phyloP scores from a whole-genome alignment of 169 alveolate genomes.

The Perkinsus olseni region DNA sequence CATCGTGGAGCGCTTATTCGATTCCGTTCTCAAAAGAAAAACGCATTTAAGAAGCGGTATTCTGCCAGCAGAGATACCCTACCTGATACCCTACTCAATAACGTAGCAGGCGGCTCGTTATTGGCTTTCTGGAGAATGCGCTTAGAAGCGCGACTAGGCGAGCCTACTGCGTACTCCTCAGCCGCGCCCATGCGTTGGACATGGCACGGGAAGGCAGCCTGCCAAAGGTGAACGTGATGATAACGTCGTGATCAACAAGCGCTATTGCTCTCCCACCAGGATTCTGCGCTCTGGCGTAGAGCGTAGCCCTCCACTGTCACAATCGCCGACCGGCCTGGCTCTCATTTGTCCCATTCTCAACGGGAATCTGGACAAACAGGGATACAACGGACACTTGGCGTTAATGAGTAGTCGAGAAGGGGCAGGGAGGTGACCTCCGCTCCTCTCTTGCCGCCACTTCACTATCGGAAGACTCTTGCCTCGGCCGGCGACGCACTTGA shows the following conservation, averaged over 20 bases:
- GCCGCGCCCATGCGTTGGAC: not conserved
- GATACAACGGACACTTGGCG: too few species aligned
- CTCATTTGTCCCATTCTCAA: not conserved
- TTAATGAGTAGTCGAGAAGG: not conserved
- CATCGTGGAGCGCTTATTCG: not conserved
- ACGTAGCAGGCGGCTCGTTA: not conserved
- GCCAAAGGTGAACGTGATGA: not conserved
- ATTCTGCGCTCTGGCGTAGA: not conserved
- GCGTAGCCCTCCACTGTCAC: not conserved
- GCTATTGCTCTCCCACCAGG: not conserved
- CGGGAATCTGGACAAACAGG: not conserved
- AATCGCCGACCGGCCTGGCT: not conserved
- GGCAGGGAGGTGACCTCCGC: not conserved
- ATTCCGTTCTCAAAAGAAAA: too few species aligned
- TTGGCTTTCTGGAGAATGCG: not conserved
- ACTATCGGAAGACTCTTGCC: not conserved
- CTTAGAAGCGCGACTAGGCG: not conserved
- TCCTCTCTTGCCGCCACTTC: not conserved
- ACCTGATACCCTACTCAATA: not conserved
- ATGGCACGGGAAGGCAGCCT: not conserved
- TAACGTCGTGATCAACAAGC: not conserved
- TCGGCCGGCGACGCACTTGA: not conserved
- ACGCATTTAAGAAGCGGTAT: too few species aligned
- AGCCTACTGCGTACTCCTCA: not conserved
- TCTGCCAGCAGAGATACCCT: not conserved